These are phyloP conservation scores for Globisporangium iwayamae DNA, from an alignment of 352 stramenopile genomes.

Conservation along the genomic window DNA sequence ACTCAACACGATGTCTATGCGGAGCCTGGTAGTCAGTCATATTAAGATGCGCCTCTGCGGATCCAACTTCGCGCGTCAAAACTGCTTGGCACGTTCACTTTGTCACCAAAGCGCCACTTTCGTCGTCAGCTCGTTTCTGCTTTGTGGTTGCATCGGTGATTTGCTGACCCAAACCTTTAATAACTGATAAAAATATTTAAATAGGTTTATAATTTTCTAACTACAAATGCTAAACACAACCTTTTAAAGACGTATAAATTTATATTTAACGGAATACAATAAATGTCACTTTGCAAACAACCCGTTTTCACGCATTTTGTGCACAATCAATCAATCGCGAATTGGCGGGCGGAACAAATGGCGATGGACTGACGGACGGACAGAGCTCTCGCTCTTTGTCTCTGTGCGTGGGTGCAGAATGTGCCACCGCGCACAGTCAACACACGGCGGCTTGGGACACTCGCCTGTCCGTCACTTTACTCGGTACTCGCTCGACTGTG, in stretches of 20 bases:
- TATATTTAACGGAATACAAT: not conserved
- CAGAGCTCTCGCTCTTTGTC: not conserved
- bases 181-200: not conserved
- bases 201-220: not conserved
- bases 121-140: slow-evolving; percentile 1
- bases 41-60: not conserved
- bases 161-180: slow-evolving; percentile 4
- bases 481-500: not conserved
- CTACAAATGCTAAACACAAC: too few species aligned
- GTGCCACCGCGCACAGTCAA: not conserved
- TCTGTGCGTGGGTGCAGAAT: slow-evolving; percentile 4
- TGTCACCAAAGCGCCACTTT: not conserved
- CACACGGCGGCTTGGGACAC: not conserved
- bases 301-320: not conserved
- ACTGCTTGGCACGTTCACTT: not conserved
- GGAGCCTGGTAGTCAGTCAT: too few species aligned
- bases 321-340: not conserved
- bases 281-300: not conserved
- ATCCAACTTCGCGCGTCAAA: not conserved
- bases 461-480: too few species aligned
- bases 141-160: not conserved
- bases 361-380: not conserved
- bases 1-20: too few species aligned
- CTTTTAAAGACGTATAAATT: not conserved
- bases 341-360: slow-evolving; percentile 5